Evolutionary conservation across 331 rosid genomes (phyloP).

Genomic region (Erythrophleum ivorense): DNA sequence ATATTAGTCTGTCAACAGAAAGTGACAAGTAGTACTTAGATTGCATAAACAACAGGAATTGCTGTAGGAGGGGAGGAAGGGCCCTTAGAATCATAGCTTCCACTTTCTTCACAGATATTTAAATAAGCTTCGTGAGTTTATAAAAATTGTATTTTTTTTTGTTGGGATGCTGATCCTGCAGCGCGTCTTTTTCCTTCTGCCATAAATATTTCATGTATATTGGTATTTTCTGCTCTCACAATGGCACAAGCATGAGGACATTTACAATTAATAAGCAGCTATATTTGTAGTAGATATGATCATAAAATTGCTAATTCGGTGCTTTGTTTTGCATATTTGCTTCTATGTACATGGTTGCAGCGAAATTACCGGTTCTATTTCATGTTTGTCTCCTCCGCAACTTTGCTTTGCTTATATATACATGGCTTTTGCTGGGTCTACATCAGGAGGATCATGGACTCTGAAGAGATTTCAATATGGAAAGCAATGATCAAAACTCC

Average conservation of each 20-base stretch:
- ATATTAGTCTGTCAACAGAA: not conserved
- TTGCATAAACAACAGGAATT: slow-evolving; percentile 44
- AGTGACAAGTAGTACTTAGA: slow-evolving; percentile 1
- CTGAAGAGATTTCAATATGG: slow-evolving; percentile 76
- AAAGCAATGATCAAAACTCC: slow-evolving; percentile 91
- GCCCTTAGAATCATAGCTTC: not conserved
- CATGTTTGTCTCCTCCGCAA: slow-evolving; percentile 87
- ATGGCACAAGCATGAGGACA: slow-evolving; percentile 1
- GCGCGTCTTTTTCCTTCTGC: not conserved
- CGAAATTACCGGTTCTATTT: slow-evolving; percentile 93
- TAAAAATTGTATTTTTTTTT: not conserved
- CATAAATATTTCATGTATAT: slow-evolving; percentile 22
- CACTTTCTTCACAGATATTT: not conserved
- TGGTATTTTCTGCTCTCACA: slow-evolving; percentile 25
- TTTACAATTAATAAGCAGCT: not conserved
- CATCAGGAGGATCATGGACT: slow-evolving; percentile 68
- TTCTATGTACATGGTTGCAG: slow-evolving; percentile 53
- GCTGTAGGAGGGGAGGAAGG: not conserved
- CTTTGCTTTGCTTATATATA: slow-evolving; percentile 85
- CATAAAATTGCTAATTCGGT: slow-evolving; percentile 22
- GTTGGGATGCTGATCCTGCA: slow-evolving; percentile 15
- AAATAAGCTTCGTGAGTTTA: not conserved
- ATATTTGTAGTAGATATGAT: slow-evolving; percentile 29
- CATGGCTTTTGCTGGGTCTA: slow-evolving; percentile 98
- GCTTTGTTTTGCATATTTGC: not conserved